A percentile compares a stretch with the other conserved stretches of the same genome.
These are phyloP conservation scores for Talaromyces verruculosus DNA, from an alignment of 2,329 filamentous ascomycete species.

Conservation along the genomic window DNA sequence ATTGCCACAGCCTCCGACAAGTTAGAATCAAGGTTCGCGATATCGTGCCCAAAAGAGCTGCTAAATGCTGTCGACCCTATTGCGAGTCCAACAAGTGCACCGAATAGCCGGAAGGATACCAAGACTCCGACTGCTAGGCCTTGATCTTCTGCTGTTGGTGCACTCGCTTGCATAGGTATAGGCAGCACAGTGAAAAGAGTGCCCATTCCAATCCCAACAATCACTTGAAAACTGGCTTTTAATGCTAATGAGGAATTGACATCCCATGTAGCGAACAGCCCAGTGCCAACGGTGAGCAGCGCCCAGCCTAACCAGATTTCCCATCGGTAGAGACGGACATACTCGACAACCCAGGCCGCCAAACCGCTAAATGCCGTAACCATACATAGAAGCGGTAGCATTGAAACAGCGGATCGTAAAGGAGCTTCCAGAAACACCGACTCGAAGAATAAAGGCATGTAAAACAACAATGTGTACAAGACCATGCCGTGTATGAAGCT, in stretches of 20 bases:
- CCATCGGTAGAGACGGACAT: constrained; percentile 33
- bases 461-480: constrained; percentile 40
- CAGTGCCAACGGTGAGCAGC: constrained; percentile 36
- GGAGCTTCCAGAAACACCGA: constrained; percentile 28
- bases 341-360: constrained; percentile 45
- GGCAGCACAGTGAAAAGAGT: constrained; percentile 1
- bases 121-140: constrained; percentile 15
- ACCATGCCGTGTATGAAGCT: constrained; percentile 43
- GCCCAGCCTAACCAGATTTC: constrained; percentile 16
- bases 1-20: neutral
- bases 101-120: constrained; percentile 27
- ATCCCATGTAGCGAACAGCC: constrained; percentile 49
- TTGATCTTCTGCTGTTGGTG: neutral
- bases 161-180: constrained; percentile 17
- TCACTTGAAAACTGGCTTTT: constrained; percentile 2
- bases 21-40: neutral
- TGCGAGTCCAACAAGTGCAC: constrained; percentile 15
- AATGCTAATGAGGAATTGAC: constrained; percentile 14
- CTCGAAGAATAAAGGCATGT: constrained; percentile 51
- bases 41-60: neutral
- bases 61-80: constrained; percentile 26
- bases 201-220: constrained; percentile 22
- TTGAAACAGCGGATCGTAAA: constrained; percentile 8
- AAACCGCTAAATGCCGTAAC: constrained; percentile 11
- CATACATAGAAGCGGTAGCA: constrained; percentile 9